Base-by-base conservation (phyloP, 208 protist species). In the Trypanosoma vivax region DNA sequence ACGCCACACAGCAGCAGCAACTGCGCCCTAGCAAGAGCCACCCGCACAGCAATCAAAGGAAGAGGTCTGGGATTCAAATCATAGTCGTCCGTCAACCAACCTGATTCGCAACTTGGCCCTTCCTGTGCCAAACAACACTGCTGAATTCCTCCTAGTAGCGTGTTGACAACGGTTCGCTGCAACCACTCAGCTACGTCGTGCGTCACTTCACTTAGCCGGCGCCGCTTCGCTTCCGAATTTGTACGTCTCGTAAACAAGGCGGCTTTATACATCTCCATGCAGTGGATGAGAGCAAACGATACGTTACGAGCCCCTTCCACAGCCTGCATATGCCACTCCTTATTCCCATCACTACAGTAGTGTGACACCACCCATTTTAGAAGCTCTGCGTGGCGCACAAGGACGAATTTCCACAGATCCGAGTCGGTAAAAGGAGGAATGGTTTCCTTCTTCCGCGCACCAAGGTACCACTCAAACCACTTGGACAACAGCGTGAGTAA, bases 351-450 rank as follows among this genome's bases (percentile, higher is more conserved):
- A 33, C 25, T 21, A 50, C 39, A 50, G 6, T 55, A 41, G 51
- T 54, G 14, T 21, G 56, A 38, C 14, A 90, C 45, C 6, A 64
- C 60, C 61, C 58, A 80, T 18, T 54, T 66, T 2, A 94, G 69
- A 2, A 89, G 64, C n/a, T 75, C 72, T 3, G 59, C 42, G 53
- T 90, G 82, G 1, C 82, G 76, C 16, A 76, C 60, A 5, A 90
- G 35, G n/a, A 89, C 47, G 76, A 94, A 90, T 5, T 18, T 28
- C 72, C 80, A 88, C n/a, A 90, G 45, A 34, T 90, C 82, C 0
- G 39, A 42, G 45, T 82, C 68, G 45, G 14, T 48, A 35, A 73
- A 79, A 63, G 16, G 61, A 37, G 58, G 73, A 42, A 38, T 65
- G 5, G 54, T 55, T 60, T 72, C 80, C 11, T 68, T 76, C 48